phyloP scores from a whole-genome alignment of 371 early-diverging fungal genomes.

The Globomyces sp. region DNA sequence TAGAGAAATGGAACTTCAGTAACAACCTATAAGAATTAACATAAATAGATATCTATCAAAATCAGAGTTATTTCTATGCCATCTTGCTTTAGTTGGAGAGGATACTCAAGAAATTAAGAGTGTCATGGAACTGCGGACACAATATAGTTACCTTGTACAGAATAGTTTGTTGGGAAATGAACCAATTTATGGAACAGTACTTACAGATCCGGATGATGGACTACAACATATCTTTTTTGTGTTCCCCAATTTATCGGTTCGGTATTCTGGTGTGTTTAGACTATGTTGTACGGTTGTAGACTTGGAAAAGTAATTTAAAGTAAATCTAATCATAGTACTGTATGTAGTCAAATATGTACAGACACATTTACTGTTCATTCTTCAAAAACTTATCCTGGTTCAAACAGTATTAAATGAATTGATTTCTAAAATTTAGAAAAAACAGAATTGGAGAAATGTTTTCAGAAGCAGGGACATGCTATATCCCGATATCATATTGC shows the following conservation, averaged over 20 bases:
- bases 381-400: too few species aligned
- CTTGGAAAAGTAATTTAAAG: not conserved
- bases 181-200: not conserved
- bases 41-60: not conserved
- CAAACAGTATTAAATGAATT: too few species aligned
- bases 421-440: too few species aligned
- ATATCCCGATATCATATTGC: too few species aligned
- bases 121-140: too few species aligned
- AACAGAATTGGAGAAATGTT: too few species aligned
- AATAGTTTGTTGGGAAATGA: not conserved
- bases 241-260: not conserved
- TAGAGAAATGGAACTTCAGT: not conserved
- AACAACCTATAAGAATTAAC: not conserved
- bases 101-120: not conserved
- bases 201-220: constrained; percentile 1
- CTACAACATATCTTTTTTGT: not conserved
- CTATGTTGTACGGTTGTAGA: not conserved
- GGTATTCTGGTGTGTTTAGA: not conserved
- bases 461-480: too few species aligned
- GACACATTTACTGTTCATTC: too few species aligned
- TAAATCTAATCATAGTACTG: too few species aligned
- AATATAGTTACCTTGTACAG: not conserved
- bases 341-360: too few species aligned
- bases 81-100: not conserved
- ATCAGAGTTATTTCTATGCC: not conserved